These are phyloP conservation scores for Tricholoma matsutake DNA, from an alignment of 768 basidiomycete species.

Conservation along the genomic window DNA sequence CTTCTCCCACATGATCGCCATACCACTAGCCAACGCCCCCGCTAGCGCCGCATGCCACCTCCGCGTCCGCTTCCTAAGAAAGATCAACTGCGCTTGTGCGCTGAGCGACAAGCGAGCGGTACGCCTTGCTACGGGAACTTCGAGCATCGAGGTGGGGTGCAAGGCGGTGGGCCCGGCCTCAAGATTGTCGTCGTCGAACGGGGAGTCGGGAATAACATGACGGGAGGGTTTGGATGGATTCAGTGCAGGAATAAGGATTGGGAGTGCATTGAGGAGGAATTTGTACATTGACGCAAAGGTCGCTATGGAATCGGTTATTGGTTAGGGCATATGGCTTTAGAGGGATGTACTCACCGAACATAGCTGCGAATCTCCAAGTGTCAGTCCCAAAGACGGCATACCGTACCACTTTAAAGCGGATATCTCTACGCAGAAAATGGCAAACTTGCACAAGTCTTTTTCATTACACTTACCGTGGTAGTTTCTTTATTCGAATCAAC, in stretches of 20 bases:
- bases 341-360: slow-evolving; percentile 58
- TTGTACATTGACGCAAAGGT: slow-evolving; percentile 80
- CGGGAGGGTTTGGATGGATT: slow-evolving; percentile 27
- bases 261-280: slow-evolving; percentile 72
- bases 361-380: slow-evolving; percentile 79
- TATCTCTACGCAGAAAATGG: slow-evolving; percentile 39
- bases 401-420: slow-evolving; percentile 63
- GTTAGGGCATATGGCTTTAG: neutral
- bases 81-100: slow-evolving; percentile 57
- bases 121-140: slow-evolving; percentile 32
- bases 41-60: slow-evolving; percentile 81
- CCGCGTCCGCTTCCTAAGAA: slow-evolving; percentile 64
- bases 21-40: slow-evolving; percentile 68
- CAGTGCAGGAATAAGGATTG: slow-evolving; percentile 59
- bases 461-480: slow-evolving; percentile 52
- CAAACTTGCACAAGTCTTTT: neutral
- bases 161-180: slow-evolving; percentile 21
- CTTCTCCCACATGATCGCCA: slow-evolving; percentile 79
- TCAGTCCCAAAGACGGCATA: slow-evolving; percentile 85
- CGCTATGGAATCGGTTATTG: slow-evolving; percentile 34
- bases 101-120: slow-evolving; percentile 57
- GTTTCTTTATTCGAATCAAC: slow-evolving; percentile 64
- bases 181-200: slow-evolving; percentile 13
- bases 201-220: slow-evolving; percentile 22
- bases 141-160: slow-evolving; percentile 22